These are phyloP conservation scores for Trichoderma koningiopsis DNA, from an alignment of 2,329 filamentous ascomycete species.

Conservation along the genomic window DNA sequence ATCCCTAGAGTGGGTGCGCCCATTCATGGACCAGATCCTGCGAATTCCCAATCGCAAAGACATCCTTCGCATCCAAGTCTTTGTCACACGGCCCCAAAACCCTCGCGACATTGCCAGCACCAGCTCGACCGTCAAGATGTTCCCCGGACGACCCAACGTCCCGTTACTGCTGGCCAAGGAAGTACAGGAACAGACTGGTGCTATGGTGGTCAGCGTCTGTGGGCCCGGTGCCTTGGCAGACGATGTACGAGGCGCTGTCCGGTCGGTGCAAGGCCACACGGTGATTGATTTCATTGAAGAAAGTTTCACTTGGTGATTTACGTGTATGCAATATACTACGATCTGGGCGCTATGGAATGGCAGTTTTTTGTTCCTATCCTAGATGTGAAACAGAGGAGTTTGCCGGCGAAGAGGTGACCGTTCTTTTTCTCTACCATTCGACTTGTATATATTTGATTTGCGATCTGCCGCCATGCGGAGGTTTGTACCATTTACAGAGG, in stretches of 20 bases:
- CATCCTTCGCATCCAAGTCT: constrained; percentile 82
- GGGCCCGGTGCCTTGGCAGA: constrained; percentile 75
- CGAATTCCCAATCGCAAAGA: constrained; percentile 79
- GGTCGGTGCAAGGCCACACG: constrained; percentile 62
- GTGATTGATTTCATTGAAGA: constrained; percentile 78
- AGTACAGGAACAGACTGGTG: constrained; percentile 78
- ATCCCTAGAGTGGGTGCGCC: constrained; percentile 88
- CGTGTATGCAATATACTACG: neutral
- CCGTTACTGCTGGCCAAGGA: constrained; percentile 78
- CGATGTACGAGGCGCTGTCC: constrained; percentile 70
- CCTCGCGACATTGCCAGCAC: constrained; percentile 78
- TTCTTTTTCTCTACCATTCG: constrained; percentile 30
- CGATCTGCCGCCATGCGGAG: constrained; percentile 23
- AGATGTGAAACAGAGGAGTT: constrained; percentile 15
- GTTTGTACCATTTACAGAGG: constrained; percentile 28
- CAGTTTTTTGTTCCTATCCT: neutral
- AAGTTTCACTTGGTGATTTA: constrained; percentile 65
- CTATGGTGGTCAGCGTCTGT: constrained; percentile 84
- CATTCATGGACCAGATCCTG: constrained; percentile 77
- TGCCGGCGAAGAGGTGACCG: constrained; percentile 1
- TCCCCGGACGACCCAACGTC: constrained; percentile 84
- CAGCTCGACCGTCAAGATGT: constrained; percentile 84
- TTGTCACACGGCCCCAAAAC: constrained; percentile 84
- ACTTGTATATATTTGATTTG: constrained; percentile 36
- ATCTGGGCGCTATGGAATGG: constrained; percentile 21